Evolutionary conservation across 306 rosid genomes (phyloP).

Genomic region (Alnus glutinosa): DNA sequence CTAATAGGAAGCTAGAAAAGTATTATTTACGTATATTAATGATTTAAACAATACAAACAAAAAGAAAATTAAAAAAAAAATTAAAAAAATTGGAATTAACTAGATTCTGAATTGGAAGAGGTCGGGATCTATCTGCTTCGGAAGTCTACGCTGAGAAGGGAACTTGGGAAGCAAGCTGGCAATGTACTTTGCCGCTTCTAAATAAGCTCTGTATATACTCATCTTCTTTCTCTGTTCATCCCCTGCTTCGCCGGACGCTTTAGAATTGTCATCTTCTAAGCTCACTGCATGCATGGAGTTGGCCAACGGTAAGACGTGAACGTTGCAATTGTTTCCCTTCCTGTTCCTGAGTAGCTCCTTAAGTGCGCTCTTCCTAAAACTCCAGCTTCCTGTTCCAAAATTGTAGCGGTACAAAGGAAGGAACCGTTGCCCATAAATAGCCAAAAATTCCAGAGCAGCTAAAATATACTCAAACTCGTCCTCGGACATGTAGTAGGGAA

Average conservation of each 20-base stretch:
- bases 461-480: constrained; percentile 76
- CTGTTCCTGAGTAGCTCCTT: constrained; percentile 31
- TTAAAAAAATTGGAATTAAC: too few relatives aligned
- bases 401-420: constrained; percentile 64
- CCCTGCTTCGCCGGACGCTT: constrained; percentile 6
- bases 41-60: too few relatives aligned
- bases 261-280: background rate
- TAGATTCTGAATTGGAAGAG: too few relatives aligned
- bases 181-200: constrained; percentile 48
- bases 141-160: constrained; percentile 46
- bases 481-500: constrained; percentile 77
- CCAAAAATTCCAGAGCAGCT: constrained; percentile 67
- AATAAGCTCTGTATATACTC: constrained; percentile 30
- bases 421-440: constrained; percentile 71
- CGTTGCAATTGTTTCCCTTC: constrained; percentile 31
- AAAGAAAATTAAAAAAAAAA: too few relatives aligned
- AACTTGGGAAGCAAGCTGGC: constrained; percentile 60
- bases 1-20: too few relatives aligned
- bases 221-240: constrained; percentile 26
- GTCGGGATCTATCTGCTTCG: too few relatives aligned
- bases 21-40: too few relatives aligned
- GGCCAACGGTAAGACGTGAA: constrained; percentile 2
- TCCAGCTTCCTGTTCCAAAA: constrained; percentile 65
- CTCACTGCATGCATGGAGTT: constrained; percentile 10
- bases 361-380: constrained; percentile 43